Base-by-base conservation (phyloP, 1,139 yeast species). In the Geotrichum siamense region DNA sequence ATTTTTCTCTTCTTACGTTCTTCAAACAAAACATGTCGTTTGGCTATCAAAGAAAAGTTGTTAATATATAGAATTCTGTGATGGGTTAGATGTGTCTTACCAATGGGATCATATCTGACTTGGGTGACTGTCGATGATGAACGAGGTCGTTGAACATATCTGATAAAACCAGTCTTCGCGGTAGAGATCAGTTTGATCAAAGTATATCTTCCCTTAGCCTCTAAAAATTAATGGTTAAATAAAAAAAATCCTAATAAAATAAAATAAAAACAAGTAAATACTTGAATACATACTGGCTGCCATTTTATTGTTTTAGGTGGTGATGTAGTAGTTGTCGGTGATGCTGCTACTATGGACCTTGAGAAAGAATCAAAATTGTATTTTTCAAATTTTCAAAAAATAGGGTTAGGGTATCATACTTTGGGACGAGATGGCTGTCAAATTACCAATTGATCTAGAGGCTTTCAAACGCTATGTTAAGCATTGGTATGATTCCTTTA, bases 1-100 rank as follows among this genome's bases (percentile, higher is more conserved):
- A 82, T 78, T 58, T 79, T 78, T 65, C 98, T 78, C 72, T 85
- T 86, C 63, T 84, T 83, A 47, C 82, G 77, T 63, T 91, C 98
- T 25, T 79, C 77, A 69, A 91, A 91, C 52, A 91, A 71, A 45
- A 93, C 95, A 67, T 87, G 96, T 52, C 83, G 73, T 58, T 77
- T 72, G 12, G 77, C 86, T 47, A 37, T 9, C 31, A 5, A 16
- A 35, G 21, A 15, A 3, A 13, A 27, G 16, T 13, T 5, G 2
- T 23, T 3, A 9, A 36, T 17, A 8, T 4, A 16, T 31, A 16
- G 12, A 21, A 13, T 15, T 8, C 4, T 19, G 16, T 21, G 12
- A 23, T 5, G 6, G 26, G 26, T 10, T 23, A 23, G 9, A 23
- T 8, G 26, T 23, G 26, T 23, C 69, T 39, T 53, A 65, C 69